These are phyloP conservation scores for Saturnispora zaruensis DNA, from an alignment of 805 yeast genomes.

Conservation along the genomic window DNA sequence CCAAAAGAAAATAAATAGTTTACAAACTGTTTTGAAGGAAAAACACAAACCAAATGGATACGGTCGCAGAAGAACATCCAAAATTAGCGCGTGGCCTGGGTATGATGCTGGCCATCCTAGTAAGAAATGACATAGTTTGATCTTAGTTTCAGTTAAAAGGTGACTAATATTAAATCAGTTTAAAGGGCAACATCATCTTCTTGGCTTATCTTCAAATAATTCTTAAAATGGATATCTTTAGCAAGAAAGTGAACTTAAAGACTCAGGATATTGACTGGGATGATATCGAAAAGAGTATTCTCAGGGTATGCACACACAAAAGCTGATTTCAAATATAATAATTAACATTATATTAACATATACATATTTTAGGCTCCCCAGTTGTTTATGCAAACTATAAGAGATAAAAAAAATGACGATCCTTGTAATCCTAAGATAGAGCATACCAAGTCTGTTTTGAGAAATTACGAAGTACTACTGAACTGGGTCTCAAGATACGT, in stretches of 20 bases:
- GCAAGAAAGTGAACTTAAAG: constrained; percentile 12
- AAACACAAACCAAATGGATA: constrained; percentile 1
- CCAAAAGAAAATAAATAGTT: constrained; percentile 4
- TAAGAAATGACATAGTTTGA: constrained; percentile 5
- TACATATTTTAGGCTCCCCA: constrained; percentile 13
- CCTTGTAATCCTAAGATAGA: neutral
- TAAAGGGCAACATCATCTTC: neutral
- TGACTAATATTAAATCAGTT: too few relatives aligned
- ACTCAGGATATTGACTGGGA: constrained; percentile 23
- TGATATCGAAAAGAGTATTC: constrained; percentile 20
- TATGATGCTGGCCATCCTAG: constrained; percentile 57
- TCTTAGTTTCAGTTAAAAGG: neutral
- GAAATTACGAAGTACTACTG: constrained; percentile 12
- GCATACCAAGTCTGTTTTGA: constrained; percentile 10
- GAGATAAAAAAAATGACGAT: constrained; percentile 1
- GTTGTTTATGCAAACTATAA: constrained; percentile 8
- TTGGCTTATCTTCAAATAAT: neutral
- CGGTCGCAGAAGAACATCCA: constrained; percentile 2
- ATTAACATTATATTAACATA: neutral
- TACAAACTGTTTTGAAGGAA: constrained; percentile 15
- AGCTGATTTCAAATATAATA: neutral
- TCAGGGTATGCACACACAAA: constrained; percentile 17
- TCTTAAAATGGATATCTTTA: constrained; percentile 3
- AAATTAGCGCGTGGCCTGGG: constrained; percentile 52
- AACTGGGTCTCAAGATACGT: constrained; percentile 9